Base-by-base conservation (phyloP, 108 stramenopile genomes). In the Tribonema minus region DNA sequence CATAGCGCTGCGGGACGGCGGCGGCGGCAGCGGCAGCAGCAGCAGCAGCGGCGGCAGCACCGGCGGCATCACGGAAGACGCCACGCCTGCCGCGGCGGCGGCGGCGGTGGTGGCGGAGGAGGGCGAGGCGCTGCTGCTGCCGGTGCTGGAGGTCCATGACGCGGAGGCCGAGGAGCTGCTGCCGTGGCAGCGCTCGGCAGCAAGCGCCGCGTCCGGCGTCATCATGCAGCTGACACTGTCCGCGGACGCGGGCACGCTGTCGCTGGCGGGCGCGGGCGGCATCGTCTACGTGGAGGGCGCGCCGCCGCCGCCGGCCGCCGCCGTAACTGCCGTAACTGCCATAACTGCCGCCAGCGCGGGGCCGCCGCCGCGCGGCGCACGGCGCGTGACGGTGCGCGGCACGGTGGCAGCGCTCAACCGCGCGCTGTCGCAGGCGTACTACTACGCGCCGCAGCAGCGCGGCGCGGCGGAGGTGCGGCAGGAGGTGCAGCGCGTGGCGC, bases 401-500 rank as follows among this genome's bases (percentile, higher is more conserved):
- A 26, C 73, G 31, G 6, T 75, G n/a, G 2, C 27, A 1, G 23
- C 39, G 34, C n/a, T 75, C 25, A 15, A n/a, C 32, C 41, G 40
- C 2, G 64, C 61, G 27, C n/a, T 75, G 32, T 31, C 26, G 37
- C 73, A 66, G 28, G 38, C 65, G 12, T 63, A 46, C n/a, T 75
- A 75, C 64, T 46, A 61, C 1, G 38, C 73, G 7, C 32, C 61
- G 26, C n/a, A 40, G n/a, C n/a, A n/a, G n/a, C n/a, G n/a, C n/a
- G n/a, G n/a, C n/a, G n/a, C n/a, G n/a, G n/a, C n/a, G n/a, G n/a
- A n/a, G 12, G 41, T 64, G 33, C 28, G 37, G 7, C 41, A 38
- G 63, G 73, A 75, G 41, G 73, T 75, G 26, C 73, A 75, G 46
- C 27, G 73, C 1, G 40, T 75, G 25, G 64, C 39, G 34, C 39